Percentiles rank a stretch among this genome's conserved stretches.
Evolutionary conservation across 2,329 filamentous ascomycete species (phyloP).

Genomic region (Emmonsia crescens): DNA sequence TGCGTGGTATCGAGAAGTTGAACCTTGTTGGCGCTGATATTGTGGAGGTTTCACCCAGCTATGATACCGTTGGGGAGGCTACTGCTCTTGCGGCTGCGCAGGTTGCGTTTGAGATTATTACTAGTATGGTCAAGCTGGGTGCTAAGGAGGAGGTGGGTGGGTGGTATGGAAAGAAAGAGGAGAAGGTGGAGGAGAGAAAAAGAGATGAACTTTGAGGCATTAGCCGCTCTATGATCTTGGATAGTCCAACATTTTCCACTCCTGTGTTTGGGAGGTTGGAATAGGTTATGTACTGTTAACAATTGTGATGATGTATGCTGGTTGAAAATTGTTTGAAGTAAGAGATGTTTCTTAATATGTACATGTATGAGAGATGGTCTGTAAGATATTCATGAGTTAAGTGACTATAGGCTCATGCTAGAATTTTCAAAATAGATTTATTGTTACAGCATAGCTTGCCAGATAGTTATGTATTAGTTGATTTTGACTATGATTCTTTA

Average conservation of each 20-base stretch:
- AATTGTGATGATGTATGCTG: too few species aligned
- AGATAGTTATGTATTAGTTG: too few species aligned
- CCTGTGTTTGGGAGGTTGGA: not conserved
- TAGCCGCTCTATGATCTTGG: not conserved
- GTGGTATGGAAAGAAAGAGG: slow-evolving; percentile 28
- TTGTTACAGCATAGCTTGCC: too few species aligned
- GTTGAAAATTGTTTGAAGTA: too few species aligned
- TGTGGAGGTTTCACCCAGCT: slow-evolving; percentile 78
- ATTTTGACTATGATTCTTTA: too few species aligned
- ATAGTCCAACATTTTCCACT: not conserved
- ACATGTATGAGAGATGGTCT: too few species aligned
- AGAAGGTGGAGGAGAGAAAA: slow-evolving; percentile 8
- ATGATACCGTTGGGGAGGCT: slow-evolving; percentile 68
- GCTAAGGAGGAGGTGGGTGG: slow-evolving; percentile 28
- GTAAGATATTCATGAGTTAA: too few species aligned
- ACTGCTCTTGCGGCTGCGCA: slow-evolving; percentile 76
- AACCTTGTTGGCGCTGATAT: slow-evolving; percentile 85
- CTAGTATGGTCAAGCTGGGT: slow-evolving; percentile 41
- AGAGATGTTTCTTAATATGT: too few species aligned
- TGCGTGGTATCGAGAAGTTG: slow-evolving; percentile 66
- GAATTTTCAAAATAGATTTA: too few species aligned
- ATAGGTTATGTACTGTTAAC: not conserved
- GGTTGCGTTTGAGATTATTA: slow-evolving; percentile 77
- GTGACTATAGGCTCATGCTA: too few species aligned
- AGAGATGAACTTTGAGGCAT: slow-evolving; percentile 19